Percentiles rank a stretch among this genome's conserved stretches.
Conservation (phyloP, 2,329 filamentous ascomycete genomes). For the Thielaviopsis euricoi region DNA sequence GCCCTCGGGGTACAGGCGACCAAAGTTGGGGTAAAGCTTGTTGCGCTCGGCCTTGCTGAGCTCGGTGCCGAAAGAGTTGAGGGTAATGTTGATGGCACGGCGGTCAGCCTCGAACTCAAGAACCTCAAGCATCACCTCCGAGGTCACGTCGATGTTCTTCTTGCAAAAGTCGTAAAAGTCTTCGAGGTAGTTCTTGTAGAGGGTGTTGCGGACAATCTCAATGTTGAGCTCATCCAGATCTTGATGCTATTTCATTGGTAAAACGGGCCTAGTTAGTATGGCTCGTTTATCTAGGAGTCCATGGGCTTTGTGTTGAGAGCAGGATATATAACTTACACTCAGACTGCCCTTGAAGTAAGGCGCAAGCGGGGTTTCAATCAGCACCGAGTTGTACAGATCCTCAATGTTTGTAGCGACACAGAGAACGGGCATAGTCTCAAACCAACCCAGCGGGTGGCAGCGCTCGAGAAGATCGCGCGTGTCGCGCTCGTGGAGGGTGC, state of each 20-base stretch:
- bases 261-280: conserved; percentile 8
- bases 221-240: conserved; percentile 98
- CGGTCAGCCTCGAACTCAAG: conserved; percentile 94
- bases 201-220: conserved; percentile 93
- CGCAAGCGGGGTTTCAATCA: conserved; percentile 91
- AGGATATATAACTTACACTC: conserved; percentile 25
- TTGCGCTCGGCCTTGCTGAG: conserved; percentile 83
- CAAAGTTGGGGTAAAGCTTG: conserved; percentile 90
- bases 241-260: conserved; percentile 53
- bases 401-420: conserved; percentile 98
- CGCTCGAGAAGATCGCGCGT: conserved; percentile 87
- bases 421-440: conserved; percentile 95
- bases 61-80: conserved; percentile 97
- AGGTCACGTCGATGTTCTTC: conserved; percentile 73
- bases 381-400: conserved; percentile 93
- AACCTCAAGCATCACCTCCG: conserved; percentile 90
- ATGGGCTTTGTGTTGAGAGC: no score
- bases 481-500: conserved; percentile 91
- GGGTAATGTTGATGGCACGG: conserved; percentile 94
- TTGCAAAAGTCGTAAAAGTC: conserved; percentile 95
- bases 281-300: no score
- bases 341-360: conserved; percentile 95
- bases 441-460: conserved; percentile 95
- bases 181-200: conserved; percentile 99
- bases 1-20: conserved; percentile 82